Conservation (phyloP, 1,139 yeast species). For the Groenewaldozyma auringiensis region DNA sequence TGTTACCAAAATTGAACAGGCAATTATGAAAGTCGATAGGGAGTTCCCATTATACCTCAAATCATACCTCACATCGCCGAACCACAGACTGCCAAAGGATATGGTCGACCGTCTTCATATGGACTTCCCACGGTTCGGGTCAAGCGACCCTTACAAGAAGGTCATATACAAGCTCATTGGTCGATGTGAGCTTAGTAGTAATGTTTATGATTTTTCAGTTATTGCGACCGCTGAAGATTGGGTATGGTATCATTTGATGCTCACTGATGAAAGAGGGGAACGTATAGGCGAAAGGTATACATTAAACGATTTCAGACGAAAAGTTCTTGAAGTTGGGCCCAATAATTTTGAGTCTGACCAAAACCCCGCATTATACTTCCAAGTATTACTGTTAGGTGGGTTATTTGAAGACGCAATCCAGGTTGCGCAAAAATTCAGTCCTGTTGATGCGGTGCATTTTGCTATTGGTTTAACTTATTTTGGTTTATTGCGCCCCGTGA, state of each 20-base stretch:
- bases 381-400: slow-evolving; percentile 67
- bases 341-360: slow-evolving; percentile 57
- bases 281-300: slow-evolving; percentile 61
- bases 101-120: slow-evolving; percentile 62
- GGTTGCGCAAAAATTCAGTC: slow-evolving; percentile 58
- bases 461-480: slow-evolving; percentile 75
- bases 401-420: slow-evolving; percentile 76
- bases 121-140: slow-evolving; percentile 64
- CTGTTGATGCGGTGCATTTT: slow-evolving; percentile 83
- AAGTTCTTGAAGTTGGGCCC: slow-evolving; percentile 65
- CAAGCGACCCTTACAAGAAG: slow-evolving; percentile 89
- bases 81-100: slow-evolving; percentile 52
- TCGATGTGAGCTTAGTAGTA: slow-evolving; percentile 74
- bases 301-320: slow-evolving; percentile 64
- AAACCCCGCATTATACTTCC: slow-evolving; percentile 63
- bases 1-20: slow-evolving; percentile 44
- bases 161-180: slow-evolving; percentile 90
- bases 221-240: slow-evolving; percentile 88
- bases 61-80: slow-evolving; percentile 58
- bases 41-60: slow-evolving; percentile 74
- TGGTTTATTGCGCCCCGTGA: slow-evolving; percentile 55
- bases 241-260: slow-evolving; percentile 87
- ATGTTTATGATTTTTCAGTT: slow-evolving; percentile 61
- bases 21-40: slow-evolving; percentile 75
- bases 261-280: slow-evolving; percentile 51